Conservation (phyloP, 2,329 filamentous ascomycete species). For the Furcasterigmium sp. region DNA sequence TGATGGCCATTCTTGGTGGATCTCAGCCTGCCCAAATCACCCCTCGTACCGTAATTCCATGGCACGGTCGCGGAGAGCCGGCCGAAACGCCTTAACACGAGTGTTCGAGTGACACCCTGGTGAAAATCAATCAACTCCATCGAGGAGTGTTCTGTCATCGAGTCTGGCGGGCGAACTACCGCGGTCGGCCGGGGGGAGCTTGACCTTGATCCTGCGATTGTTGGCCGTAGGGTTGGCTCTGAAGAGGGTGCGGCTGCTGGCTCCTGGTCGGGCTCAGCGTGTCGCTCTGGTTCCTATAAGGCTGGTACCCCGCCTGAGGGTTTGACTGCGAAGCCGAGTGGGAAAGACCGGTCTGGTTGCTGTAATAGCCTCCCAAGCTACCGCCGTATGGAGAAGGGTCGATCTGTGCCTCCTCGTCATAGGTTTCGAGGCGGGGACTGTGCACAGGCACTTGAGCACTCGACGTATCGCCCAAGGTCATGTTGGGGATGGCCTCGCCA, state of each 20-base stretch:
- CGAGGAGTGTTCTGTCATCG: neutral
- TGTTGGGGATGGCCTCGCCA: slow-evolving; percentile 36
- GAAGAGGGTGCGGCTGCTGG: slow-evolving; percentile 8
- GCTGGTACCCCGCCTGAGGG: neutral
- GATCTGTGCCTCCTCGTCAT: slow-evolving; percentile 38
- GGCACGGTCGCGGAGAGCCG: neutral
- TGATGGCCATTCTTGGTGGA: neutral
- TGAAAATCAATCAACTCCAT: neutral
- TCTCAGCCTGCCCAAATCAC: neutral
- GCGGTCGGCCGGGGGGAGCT: neutral
- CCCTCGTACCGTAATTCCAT: neutral
- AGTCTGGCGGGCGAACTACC: neutral
- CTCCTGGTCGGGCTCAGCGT: neutral
- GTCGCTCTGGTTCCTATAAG: neutral
- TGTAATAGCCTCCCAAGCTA: slow-evolving; percentile 17
- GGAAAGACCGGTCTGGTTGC: slow-evolving; percentile 15
- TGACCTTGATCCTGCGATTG: neutral
- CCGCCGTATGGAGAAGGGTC: slow-evolving; percentile 19
- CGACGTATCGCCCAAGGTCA: slow-evolving; percentile 19
- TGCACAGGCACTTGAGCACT: slow-evolving; percentile 19
- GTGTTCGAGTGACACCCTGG: neutral
- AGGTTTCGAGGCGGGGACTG: slow-evolving; percentile 25
- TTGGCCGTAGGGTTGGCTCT: slow-evolving; percentile 7
- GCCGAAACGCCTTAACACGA: neutral
- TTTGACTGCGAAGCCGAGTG: neutral